Evolutionary conservation across 169 alveolate genomes (phyloP).

Genomic region (Eimeria tenella): DNA sequence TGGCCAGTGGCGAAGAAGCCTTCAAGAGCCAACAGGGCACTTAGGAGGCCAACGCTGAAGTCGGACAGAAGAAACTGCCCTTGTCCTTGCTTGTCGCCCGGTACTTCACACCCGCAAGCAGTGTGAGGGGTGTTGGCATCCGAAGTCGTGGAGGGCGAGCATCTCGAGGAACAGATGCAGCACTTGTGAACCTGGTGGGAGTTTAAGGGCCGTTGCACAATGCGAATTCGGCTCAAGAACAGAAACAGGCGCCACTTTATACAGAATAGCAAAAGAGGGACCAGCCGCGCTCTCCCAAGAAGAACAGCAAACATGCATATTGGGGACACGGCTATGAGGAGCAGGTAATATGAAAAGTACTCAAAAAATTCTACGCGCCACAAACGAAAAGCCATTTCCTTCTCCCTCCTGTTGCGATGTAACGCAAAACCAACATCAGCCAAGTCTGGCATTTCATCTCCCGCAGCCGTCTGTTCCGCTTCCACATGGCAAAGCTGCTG

Average conservation of each 20-base stretch:
- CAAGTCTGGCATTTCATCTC: not conserved
- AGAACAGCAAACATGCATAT: slow-evolving; percentile 49
- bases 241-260: slow-evolving; percentile 56
- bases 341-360: slow-evolving; percentile 40
- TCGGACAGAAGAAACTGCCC: slow-evolving; percentile 22
- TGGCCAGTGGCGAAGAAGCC: slow-evolving; percentile 68
- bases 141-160: not conserved
- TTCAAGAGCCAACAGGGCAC: slow-evolving; percentile 37
- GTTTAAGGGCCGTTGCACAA: not conserved
- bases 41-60: slow-evolving; percentile 28
- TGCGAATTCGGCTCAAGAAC: slow-evolving; percentile 40
- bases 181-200: not conserved
- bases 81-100: not conserved
- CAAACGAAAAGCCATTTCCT: not conserved
- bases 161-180: slow-evolving; percentile 7
- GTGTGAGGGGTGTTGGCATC: not conserved
- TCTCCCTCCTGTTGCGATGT: not conserved
- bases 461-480: not conserved
- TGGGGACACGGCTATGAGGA: slow-evolving; percentile 39
- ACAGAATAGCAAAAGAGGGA: slow-evolving; percentile 50
- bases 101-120: not conserved
- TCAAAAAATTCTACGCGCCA: slow-evolving; percentile 46
- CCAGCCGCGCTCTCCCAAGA: slow-evolving; percentile 44
- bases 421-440: not conserved
- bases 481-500: slow-evolving; percentile 27